Evolutionary conservation across 2,329 filamentous ascomycete species (phyloP).

Genomic region (Onygena corvina): DNA sequence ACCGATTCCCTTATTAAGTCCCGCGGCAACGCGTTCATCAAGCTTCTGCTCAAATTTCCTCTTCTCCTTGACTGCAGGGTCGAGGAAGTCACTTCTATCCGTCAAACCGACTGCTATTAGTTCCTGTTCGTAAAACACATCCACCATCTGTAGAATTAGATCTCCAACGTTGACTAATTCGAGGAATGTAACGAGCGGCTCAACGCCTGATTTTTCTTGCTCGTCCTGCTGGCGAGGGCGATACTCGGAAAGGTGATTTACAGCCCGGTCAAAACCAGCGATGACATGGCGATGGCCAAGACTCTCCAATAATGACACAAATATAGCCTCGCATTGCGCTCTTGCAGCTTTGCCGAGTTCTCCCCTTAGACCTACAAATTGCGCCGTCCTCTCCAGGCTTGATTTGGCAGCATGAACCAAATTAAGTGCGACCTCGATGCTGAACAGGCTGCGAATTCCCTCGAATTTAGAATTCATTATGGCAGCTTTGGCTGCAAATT

Average conservation of each 20-base stretch:
- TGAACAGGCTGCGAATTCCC: slow-evolving; percentile 89
- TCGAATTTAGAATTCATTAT: slow-evolving; percentile 91
- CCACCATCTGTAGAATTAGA: slow-evolving; percentile 95
- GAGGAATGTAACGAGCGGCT: slow-evolving; percentile 86
- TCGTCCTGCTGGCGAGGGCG: slow-evolving; percentile 64
- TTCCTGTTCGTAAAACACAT: slow-evolving; percentile 97
- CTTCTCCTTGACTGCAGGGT: slow-evolving; percentile 84
- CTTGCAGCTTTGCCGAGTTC: slow-evolving; percentile 70
- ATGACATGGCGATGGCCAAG: slow-evolving; percentile 80
- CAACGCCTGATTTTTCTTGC: slow-evolving; percentile 62
- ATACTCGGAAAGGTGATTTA: slow-evolving; percentile 80
- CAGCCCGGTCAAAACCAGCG: slow-evolving; percentile 84
- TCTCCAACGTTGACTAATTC: slow-evolving; percentile 97
- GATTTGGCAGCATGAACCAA: slow-evolving; percentile 81
- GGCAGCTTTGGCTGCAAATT: slow-evolving; percentile 92
- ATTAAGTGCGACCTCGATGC: slow-evolving; percentile 84
- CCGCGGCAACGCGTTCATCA: slow-evolving; percentile 88
- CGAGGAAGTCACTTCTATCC: slow-evolving; percentile 88
- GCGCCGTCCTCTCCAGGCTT: slow-evolving; percentile 70
- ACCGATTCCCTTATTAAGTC: slow-evolving; percentile 93
- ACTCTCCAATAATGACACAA: slow-evolving; percentile 70
- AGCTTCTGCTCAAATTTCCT: slow-evolving; percentile 98
- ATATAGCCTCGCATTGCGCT: slow-evolving; percentile 81
- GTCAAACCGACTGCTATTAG: slow-evolving; percentile 68
- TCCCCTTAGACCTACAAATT: slow-evolving; percentile 69